Evolutionary conservation across 164 flowering plant genomes (phyloP).

Genomic region (Piper longum): DNA sequence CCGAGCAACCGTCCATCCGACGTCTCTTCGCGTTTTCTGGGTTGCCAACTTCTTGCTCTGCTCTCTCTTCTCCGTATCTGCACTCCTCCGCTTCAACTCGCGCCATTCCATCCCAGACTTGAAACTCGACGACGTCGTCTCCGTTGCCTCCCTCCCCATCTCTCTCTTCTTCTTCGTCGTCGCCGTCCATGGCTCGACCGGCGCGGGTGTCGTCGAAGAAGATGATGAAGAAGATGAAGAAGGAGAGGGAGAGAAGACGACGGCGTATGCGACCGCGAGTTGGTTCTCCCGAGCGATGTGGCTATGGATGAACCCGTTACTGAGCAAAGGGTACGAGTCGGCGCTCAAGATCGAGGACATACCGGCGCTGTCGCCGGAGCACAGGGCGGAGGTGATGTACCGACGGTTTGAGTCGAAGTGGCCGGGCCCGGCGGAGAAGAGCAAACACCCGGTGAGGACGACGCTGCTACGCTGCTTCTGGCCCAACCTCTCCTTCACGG

Average conservation of each 20-base stretch:
- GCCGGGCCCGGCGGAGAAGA: slow-evolving; percentile 53
- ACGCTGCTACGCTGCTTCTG: slow-evolving; percentile 78
- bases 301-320: slow-evolving; percentile 82
- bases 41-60: slow-evolving; percentile 23
- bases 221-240: slow-evolving; percentile 22
- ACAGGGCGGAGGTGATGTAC: slow-evolving; percentile 63
- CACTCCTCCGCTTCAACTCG: slow-evolving; percentile 22
- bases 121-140: slow-evolving; percentile 40
- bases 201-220: slow-evolving; percentile 17
- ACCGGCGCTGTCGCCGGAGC: slow-evolving; percentile 65
- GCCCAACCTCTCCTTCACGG: slow-evolving; percentile 62
- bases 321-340: slow-evolving; percentile 58
- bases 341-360: slow-evolving; percentile 59
- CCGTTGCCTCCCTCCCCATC: slow-evolving; percentile 29
- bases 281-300: slow-evolving; percentile 47
- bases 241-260: slow-evolving; percentile 25
- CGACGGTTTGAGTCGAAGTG: slow-evolving; percentile 50
- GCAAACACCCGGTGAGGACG: slow-evolving; percentile 54
- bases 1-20: slow-evolving; percentile 42
- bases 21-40: slow-evolving; percentile 65
- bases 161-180: slow-evolving; percentile 31
- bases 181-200: slow-evolving; percentile 62
- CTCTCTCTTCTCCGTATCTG: slow-evolving; percentile 35
- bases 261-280: slow-evolving; percentile 55
- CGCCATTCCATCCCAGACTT: slow-evolving; percentile 11